Evolutionary conservation across 164 flowering plant genomes (phyloP), one percentile per base, ranked within the genome.

Genomic region (Berberis thunbergii): DNA sequence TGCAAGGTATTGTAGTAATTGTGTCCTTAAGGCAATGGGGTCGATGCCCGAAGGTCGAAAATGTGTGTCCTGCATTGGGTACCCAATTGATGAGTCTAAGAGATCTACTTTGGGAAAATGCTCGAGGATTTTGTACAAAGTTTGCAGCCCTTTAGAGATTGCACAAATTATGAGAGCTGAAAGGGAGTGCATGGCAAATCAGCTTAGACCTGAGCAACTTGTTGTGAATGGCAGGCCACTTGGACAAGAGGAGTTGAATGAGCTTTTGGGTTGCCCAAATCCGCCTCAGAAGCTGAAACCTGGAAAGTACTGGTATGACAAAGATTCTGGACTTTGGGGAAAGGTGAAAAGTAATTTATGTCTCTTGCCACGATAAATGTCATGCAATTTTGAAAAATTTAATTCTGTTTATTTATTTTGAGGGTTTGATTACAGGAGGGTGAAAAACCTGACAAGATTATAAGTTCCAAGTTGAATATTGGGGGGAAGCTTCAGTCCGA

Each of bases 11-110:
- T 94, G 98, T 76, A 76, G 91, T 68, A 91, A 79, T 62, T 94
- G 98, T 72, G 88, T 91, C 77, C 91, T 94, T 63, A 78, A 95
- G 73, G 96, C 95, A n/a, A 94, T 90, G 97, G 98, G 98, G 4
- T 94, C 98, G 6, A 94, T 94, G 98, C 98, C 98, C 6, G 97
- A 94, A 78, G 98, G 98, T 61, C 87, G 98, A 26, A 94, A 91
- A 61, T 94, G 98, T 72, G 96, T 94, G 11, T 79, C 89, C 10
- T 94, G 98, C 79, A 88, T 94, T 61, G 83, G 91, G 56, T 69
- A 79, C 69, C 82, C 96, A 0, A 88, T 94, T 57, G 91, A 91
- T 67, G 98, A 94, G 73, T 80, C 82, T 4, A 91, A 86, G 58
- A 75, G 98, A 54, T 71, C 68, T 26, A 79, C 73, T 68, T 69